These are phyloP conservation scores for Metschnikowia cubensis DNA, from an alignment of 805 yeast genomes.

Conservation along the genomic window DNA sequence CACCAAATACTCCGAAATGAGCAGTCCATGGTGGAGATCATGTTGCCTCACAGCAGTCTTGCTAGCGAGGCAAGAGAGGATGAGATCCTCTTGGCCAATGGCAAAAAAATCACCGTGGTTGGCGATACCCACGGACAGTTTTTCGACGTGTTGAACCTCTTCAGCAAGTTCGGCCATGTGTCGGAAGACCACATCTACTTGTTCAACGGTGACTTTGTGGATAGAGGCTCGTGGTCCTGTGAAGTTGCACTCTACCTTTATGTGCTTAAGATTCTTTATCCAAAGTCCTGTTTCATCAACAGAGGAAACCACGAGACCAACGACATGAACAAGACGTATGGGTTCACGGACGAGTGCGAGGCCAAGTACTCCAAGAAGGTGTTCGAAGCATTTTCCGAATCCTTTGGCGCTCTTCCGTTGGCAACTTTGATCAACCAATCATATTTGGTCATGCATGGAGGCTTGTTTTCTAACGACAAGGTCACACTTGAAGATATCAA, in stretches of 20 bases:
- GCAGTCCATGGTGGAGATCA: slow-evolving; percentile 71
- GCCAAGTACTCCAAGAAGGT: slow-evolving; percentile 78
- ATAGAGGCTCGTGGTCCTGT: slow-evolving; percentile 97
- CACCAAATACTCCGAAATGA: slow-evolving; percentile 61
- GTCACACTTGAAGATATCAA: slow-evolving; percentile 73
- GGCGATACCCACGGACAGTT: slow-evolving; percentile 99
- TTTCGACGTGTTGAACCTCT: slow-evolving; percentile 81
- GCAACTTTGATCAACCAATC: slow-evolving; percentile 75
- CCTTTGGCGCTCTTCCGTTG: slow-evolving; percentile 81
- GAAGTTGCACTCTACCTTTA: slow-evolving; percentile 86
- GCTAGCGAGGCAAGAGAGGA: slow-evolving; percentile 13
- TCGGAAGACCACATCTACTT: slow-evolving; percentile 64
- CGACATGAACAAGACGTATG: slow-evolving; percentile 95
- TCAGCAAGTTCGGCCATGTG: slow-evolving; percentile 70
- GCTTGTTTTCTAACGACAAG: slow-evolving; percentile 75
- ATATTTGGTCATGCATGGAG: slow-evolving; percentile 93
- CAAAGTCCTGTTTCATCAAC: slow-evolving; percentile 67
- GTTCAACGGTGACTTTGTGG: slow-evolving; percentile 97
- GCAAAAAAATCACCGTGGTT: slow-evolving; percentile 70
- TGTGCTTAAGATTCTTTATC: slow-evolving; percentile 71
- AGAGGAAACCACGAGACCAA: slow-evolving; percentile 97
- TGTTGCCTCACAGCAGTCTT: slow-evolving; percentile 33
- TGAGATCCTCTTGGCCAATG: slow-evolving; percentile 23
- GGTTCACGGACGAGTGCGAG: slow-evolving; percentile 94
- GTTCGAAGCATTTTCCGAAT: slow-evolving; percentile 78